phyloP scores from a whole-genome alignment of 768 basidiomycete species.

The Podaxis carcinomalis region DNA sequence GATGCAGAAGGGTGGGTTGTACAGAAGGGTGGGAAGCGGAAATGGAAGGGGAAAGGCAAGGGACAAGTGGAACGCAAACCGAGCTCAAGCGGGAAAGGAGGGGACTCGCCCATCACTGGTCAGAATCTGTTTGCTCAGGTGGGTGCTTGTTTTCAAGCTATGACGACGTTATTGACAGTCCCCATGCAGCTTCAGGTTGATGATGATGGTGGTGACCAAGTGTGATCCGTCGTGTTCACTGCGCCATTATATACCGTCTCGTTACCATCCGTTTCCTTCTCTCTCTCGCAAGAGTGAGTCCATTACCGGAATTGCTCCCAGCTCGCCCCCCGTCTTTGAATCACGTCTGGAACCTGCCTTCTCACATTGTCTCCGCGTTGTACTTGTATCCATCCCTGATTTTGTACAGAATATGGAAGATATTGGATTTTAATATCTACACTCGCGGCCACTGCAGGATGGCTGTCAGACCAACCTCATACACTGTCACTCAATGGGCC shows the following conservation, averaged over 20 bases:
- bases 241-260: not conserved
- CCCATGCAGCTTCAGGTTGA: conserved; percentile 2
- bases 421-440: no score
- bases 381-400: no score
- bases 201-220: not conserved
- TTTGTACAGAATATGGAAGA: no score
- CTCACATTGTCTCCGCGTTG: no score
- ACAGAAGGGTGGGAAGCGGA: not conserved
- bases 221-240: not conserved
- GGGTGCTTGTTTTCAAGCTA: not conserved
- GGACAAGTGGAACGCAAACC: not conserved
- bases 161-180: not conserved
- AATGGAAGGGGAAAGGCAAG: not conserved
- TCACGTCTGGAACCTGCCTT: no score
- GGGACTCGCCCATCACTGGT: not conserved
- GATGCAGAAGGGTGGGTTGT: not conserved
- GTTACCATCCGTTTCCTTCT: not conserved
- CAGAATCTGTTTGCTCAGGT: conserved; percentile 8
- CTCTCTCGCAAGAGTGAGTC: not conserved
- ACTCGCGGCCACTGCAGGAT: no score
- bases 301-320: no score
- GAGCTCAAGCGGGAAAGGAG: not conserved
- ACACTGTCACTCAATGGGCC: not conserved
- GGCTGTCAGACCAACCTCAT: not conserved
- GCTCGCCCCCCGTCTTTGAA: no score